A percentile compares a stretch with the other conserved stretches of the same genome.
phyloP scores from a whole-genome alignment of 106 monocot species.

The Chionographis japonica region DNA sequence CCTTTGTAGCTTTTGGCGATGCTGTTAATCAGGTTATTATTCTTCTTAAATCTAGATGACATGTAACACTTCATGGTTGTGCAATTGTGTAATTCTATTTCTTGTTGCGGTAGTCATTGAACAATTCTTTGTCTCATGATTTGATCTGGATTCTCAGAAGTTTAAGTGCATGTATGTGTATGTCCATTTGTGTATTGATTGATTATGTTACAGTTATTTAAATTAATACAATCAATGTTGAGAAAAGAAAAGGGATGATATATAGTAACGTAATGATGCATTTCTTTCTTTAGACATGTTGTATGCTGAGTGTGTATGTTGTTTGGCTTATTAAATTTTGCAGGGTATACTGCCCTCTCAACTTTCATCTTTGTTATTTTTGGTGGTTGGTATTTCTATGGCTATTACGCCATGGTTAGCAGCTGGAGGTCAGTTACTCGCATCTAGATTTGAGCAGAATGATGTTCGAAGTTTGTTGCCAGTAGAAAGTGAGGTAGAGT shows the following conservation, averaged over 20 bases:
- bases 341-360: slow-evolving; percentile 86
- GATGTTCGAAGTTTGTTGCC: slow-evolving; percentile 96
- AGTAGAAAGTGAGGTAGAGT: slow-evolving; percentile 87
- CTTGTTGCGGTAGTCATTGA: background rate
- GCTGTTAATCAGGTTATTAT: slow-evolving; percentile 91
- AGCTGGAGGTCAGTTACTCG: slow-evolving; percentile 89
- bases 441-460: slow-evolving; percentile 94
- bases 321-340: slow-evolving; percentile 7
- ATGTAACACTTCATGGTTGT: background rate
- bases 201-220: background rate
- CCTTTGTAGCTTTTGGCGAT: slow-evolving; percentile 97
- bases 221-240: background rate
- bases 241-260: background rate
- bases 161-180: background rate
- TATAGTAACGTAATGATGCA: background rate
- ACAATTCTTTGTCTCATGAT: background rate
- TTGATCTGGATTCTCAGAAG: background rate
- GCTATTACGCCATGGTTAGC: slow-evolving; percentile 96
- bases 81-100: background rate
- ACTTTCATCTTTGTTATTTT: slow-evolving; percentile 85
- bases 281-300: background rate
- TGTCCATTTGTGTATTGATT: background rate
- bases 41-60: slow-evolving; percentile 1
- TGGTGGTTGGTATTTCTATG: slow-evolving; percentile 99
- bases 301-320: slow-evolving; percentile 3